These are phyloP conservation scores for Globomyces sp. DNA, from an alignment of 371 early-diverging fungal species.

Conservation along the genomic window DNA sequence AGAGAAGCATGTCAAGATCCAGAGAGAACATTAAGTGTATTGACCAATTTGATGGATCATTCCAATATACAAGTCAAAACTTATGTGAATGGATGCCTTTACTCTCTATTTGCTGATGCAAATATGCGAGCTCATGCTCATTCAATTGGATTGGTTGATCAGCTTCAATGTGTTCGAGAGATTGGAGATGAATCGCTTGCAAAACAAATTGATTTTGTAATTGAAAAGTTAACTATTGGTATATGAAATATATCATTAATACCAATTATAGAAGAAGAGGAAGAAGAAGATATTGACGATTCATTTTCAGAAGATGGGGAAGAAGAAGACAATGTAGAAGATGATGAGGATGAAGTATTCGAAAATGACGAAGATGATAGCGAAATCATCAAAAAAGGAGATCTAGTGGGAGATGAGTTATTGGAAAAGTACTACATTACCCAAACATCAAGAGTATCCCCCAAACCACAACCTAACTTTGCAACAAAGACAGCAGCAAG, in stretches of 20 bases:
- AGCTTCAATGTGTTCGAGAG: constrained; percentile 26
- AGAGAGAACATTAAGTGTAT: constrained; percentile 17
- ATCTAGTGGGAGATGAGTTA: constrained; percentile 11
- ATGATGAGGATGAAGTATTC: constrained; percentile 27
- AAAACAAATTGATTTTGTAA: constrained; percentile 40
- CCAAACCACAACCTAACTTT: constrained; percentile 15
- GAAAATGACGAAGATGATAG: constrained; percentile 15
- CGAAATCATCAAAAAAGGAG: constrained; percentile 10
- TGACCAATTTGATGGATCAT: constrained; percentile 35
- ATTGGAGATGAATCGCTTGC: constrained; percentile 26
- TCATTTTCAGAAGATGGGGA: constrained; percentile 33
- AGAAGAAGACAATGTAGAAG: constrained; percentile 36
- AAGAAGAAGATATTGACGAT: constrained; percentile 21
- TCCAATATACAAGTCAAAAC: constrained; percentile 44
- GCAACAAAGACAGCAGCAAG: constrained; percentile 2
- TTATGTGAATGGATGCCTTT: constrained; percentile 50
- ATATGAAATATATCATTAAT: neutral
- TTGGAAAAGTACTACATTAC: neutral
- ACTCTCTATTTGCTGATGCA: constrained; percentile 40
- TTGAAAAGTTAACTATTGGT: constrained; percentile 32
- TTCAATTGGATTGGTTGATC: constrained; percentile 33
- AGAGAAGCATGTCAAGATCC: constrained; percentile 29
- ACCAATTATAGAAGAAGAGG: constrained; percentile 19
- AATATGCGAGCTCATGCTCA: constrained; percentile 33
- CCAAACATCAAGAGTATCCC: neutral